A percentile compares a stretch with the other conserved stretches of the same genome.
Evolutionary conservation across 225 moss, liverwort and hornwort genomes (phyloP).

Genomic region (Thuidium tamariscinum): DNA sequence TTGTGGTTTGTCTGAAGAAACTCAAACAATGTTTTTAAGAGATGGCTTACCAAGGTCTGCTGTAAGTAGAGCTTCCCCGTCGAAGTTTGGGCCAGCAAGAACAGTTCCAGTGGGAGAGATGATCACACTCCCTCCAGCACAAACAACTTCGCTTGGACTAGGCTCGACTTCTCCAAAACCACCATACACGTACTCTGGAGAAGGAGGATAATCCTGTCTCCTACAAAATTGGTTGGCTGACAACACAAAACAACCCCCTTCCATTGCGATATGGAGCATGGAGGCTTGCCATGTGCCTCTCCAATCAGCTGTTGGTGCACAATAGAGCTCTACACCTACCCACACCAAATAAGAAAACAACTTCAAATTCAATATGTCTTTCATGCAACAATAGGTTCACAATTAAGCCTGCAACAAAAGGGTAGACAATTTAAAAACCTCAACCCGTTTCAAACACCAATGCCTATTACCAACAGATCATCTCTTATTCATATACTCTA

Average conservation of each 20-base stretch:
- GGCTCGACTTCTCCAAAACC: conserved; percentile 31
- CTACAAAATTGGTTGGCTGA: conserved; percentile 73
- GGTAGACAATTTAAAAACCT: too few species aligned
- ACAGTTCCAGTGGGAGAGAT: conserved; percentile 48
- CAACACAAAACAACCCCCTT: conserved; percentile 73
- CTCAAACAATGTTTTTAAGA: not conserved
- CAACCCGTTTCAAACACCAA: not conserved
- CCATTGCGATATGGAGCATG: conserved; percentile 62
- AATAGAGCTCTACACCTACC: conserved; percentile 30
- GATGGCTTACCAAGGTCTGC: conserved; percentile 43
- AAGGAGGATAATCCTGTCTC: conserved; percentile 52
- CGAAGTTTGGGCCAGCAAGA: conserved; percentile 60
- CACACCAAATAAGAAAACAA: not conserved
- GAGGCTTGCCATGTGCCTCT: conserved; percentile 62
- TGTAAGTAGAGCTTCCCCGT: conserved; percentile 47
- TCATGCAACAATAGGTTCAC: not conserved
- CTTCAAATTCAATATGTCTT: not conserved
- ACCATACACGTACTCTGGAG: conserved; percentile 40
- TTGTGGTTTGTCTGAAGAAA: not conserved
- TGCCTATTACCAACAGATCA: too few species aligned
- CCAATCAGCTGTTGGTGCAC: conserved; percentile 62
- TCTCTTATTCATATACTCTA: not conserved
- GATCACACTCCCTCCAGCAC: conserved; percentile 57
- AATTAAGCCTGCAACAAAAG: not conserved
- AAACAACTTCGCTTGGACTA: conserved; percentile 37